Evolutionary conservation across 1,139 yeast species (phyloP), one percentile per base, ranked within the genome.

Genomic region (Debaryomycetaceae sp.): DNA sequence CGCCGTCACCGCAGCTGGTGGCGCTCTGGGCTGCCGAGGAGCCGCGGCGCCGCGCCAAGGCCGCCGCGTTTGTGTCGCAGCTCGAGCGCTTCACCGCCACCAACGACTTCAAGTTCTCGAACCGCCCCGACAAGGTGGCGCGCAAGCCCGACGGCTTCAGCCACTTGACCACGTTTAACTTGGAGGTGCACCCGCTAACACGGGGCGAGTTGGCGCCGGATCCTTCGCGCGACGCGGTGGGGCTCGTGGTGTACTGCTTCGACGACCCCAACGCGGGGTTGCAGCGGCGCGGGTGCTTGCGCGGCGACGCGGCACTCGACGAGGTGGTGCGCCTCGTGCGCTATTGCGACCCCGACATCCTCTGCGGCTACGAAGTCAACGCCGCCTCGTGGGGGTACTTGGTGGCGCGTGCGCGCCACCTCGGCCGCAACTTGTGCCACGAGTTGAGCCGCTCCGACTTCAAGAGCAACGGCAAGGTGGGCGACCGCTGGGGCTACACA

Each of bases 381-480:
- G 61, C 80, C 2, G 47, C 72, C 1, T 85, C 96, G 0, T 89
- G 97, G 96, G 97, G 98, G 0, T 91, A 84, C 46, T 35, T 89
- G 0, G 66, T 84, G 23, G 94, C 84, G 37, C 55, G 98, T 25
- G 73, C 76, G 36, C 50, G 63, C 17, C 44, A 40, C 0, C 56
- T 52, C 1, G 74, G 72, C 3, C 56, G 69, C 15, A 82, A 84
- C 43, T 46, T 86, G n/a, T 56, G 65, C 42, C 59, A 48, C 10
- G 51, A 45, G 35, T 43, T 50, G 4, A 60, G 73, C 33, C 53
- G 91, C 30, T 79, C 77, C 1, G 54, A 48, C 1, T 46, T 40
- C 24, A 69, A 70, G 28, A 61, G 69, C 29, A 67, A 65, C 30
- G 78, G 75, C 19, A 78, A 74, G 46, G 53, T 68, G 28, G 78